Evolutionary conservation across 441 rosid genomes (phyloP), one percentile per base, ranked within the genome.

Genomic region (Adansonia rubrostipa): DNA sequence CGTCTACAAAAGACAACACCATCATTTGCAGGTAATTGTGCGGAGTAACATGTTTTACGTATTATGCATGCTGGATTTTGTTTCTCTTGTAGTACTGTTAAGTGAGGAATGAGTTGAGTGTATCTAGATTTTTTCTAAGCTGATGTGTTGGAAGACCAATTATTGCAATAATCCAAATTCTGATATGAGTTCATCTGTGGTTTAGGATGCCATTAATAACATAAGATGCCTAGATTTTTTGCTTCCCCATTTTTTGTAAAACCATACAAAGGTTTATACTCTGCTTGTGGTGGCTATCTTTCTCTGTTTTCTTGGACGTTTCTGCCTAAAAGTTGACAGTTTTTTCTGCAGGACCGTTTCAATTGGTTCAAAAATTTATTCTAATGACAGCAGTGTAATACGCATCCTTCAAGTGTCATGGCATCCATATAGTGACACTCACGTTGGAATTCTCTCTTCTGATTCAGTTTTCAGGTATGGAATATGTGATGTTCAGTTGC

Each of bases 401-500:
- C 86, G 87, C 73, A 82, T 82, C 28, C 87, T 92, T 51, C 92
- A 88, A 88, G 92, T 85, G 73, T 87, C 78, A 6, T 93, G 99
- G 99, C 98, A 97, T 78, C 98, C 96, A 56, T 91, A 83, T 79
- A 95, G 97, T 78, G 91, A 89, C 68, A 84, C 87, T n/a, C 98
- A 97, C 90, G 68, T 97, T 81, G 99, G 97, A 68, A 75, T 97
- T 79, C 92, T 97, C 78, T 97, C 99, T 76, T 92, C 97, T 0
- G 99, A 97, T 80, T 91, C 97, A 33, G 97, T 91, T 87, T 93
- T 92, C 88, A 93, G 99, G 99, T 95, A 88, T 77, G 6, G 3
- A 42, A 36, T 69, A 71, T 71, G 11, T 44, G 24, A 70, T 60
- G 19, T 68, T 44, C 45, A 70, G 19, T 40, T 45, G 19, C n/a